Percentiles rank a stretch among this genome's conserved stretches.
These are phyloP conservation scores for Sonneratia alba DNA, from an alignment of 345 rosid genomes.

Conservation along the genomic window DNA sequence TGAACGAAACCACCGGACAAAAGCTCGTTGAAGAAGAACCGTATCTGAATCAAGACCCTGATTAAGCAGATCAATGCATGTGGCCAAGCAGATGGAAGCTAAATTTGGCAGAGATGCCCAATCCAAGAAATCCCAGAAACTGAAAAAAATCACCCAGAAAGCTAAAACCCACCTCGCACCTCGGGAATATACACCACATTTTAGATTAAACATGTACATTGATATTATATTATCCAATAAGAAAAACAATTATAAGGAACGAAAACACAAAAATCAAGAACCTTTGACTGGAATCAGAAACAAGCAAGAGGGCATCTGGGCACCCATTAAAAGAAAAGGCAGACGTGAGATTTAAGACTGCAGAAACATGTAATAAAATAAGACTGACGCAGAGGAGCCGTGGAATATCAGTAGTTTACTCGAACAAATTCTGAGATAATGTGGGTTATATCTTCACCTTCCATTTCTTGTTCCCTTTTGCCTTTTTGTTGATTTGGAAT, in stretches of 20 bases:
- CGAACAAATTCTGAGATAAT: neutral
- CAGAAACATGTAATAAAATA: neutral
- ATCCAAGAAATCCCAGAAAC: constrained; percentile 1
- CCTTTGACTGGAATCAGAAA: constrained; percentile 4
- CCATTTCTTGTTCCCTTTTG: neutral
- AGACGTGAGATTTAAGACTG: constrained; percentile 11
- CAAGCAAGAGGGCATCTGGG: neutral
- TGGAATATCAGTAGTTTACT: constrained; percentile 2
- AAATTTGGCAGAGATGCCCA: neutral
- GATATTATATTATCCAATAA: neutral
- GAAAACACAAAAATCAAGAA: neutral
- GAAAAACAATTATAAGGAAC: constrained; percentile 2
- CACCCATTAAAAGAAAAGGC: neutral
- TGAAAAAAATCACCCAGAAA: neutral
- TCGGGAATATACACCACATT: neutral
- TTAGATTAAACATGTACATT: neutral
- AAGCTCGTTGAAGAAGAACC: neutral
- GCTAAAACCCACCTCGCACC: constrained; percentile 1
- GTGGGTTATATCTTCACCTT: neutral
- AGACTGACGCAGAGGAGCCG: constrained; percentile 1
- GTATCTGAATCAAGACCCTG: neutral
- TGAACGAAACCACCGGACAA: neutral
- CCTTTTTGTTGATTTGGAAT: neutral
- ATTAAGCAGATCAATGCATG: neutral
- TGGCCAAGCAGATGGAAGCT: neutral